Base-by-base conservation (phyloP, 2,329 filamentous ascomycete species). In the Decorospora gaudefroyi region DNA sequence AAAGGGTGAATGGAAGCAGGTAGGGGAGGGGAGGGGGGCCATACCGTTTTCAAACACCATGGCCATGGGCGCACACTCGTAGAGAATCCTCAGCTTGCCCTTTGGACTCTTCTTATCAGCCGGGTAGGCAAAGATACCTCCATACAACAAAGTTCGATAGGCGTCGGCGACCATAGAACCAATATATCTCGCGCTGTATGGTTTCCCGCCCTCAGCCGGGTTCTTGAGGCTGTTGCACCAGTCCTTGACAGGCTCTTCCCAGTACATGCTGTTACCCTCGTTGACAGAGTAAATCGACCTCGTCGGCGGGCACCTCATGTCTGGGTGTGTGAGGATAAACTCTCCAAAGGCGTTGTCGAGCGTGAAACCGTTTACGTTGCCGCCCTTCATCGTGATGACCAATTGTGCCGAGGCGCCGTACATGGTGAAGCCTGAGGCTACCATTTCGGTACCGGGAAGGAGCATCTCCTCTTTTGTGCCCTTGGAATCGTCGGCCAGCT, bases 341-440 rank as follows among this genome's bases (percentile, higher is more conserved):
- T 99, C 93, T 75, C 93, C 93, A 35, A 99, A 84, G 12, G 90
- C 88, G 72, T 88, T 95, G 77, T 99, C 93, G 64, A 99, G 84
- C 17, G 93, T 99, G 80, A 99, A 99, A 64, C 93, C 93, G 74
- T 97, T 96, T 74, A 99, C 93, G 51, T 76, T 82, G 54, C 91
- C 88, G 57, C 85, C 89, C 74, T 87, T 88, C 90, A 97, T 96
- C 59, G 93, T 99, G 68, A 99, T 87, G 64, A 99, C 93, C 31
- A 99, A 81, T 77, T 97, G 92, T 3, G 93, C 85, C 3, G 91
- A 96, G 59, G 93, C 93, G 67, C 93, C 93, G 75, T 99, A 99
- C 93, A 99, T 99, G 74, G 93, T 99, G 81, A 99, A 99, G n/a
- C 93, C 93, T 15, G 89, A 86, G 23, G 93, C 92, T 13, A 97